A percentile compares a stretch with the other conserved stretches of the same genome.
phyloP scores from a whole-genome alignment of 2,329 filamentous ascomycete genomes.

The Colletotrichum graminicola region DNA sequence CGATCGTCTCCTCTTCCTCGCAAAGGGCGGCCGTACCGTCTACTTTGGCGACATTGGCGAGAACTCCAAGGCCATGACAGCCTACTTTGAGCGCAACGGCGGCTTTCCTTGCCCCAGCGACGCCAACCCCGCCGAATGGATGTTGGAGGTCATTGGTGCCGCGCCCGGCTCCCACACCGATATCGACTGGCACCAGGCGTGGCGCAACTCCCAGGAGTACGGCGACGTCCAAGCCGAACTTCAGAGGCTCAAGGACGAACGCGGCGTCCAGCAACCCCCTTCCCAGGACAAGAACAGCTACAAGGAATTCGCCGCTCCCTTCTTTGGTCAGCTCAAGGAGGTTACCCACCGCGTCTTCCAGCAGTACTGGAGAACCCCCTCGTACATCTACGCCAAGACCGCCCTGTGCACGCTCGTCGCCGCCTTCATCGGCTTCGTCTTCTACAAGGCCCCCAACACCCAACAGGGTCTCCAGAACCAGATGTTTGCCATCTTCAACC shows the following conservation, averaged over 20 bases:
- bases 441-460: constrained; percentile 78
- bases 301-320: constrained; percentile 85
- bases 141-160: constrained; percentile 73
- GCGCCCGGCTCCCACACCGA: constrained; percentile 73
- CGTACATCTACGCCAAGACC: constrained; percentile 88
- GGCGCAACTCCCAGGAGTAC: constrained; percentile 71
- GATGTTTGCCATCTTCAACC: constrained; percentile 88
- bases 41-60: constrained; percentile 86
- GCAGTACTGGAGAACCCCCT: constrained; percentile 91
- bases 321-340: constrained; percentile 73
- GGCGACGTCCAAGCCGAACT: constrained; percentile 68
- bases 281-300: constrained; percentile 62
- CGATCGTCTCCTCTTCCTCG: constrained; percentile 82
- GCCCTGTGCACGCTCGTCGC: constrained; percentile 73
- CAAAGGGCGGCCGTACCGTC: constrained; percentile 80
- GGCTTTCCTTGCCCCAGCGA: constrained; percentile 72
- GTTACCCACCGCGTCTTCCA: constrained; percentile 83
- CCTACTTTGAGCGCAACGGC: constrained; percentile 82
- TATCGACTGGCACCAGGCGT: constrained; percentile 74
- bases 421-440: constrained; percentile 86
- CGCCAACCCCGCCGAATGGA: constrained; percentile 87
- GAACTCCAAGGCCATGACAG: constrained; percentile 74
- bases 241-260: constrained; percentile 65
- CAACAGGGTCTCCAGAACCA: constrained; percentile 87
- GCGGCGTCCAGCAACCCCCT: constrained; percentile 49